phyloP scores from a whole-genome alignment of 371 early-diverging fungal genomes.

The Mortierella sp. region DNA sequence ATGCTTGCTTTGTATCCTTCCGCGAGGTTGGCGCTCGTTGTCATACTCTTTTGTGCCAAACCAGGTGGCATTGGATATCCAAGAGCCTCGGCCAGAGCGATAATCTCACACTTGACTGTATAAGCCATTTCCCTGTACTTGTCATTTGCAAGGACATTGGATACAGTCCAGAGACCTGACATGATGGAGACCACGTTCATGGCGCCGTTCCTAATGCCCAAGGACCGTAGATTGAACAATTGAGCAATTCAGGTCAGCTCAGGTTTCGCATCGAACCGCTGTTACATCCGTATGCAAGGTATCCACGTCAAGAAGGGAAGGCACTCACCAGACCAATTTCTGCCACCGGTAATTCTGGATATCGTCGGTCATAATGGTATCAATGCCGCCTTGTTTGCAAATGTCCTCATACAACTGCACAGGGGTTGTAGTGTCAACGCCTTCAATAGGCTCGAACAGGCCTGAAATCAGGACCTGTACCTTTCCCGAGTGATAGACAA shows the following conservation, averaged over 20 bases:
- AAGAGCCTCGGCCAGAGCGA: constrained; percentile 62
- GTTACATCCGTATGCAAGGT: no score
- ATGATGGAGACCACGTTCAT: constrained; percentile 81
- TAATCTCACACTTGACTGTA: constrained; percentile 71
- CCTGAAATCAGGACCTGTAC: constrained; percentile 55
- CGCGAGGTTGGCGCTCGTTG: constrained; percentile 59
- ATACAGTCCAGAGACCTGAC: constrained; percentile 71
- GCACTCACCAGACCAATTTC: constrained; percentile 81
- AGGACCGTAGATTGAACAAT: not conserved
- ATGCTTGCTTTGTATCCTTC: constrained; percentile 73
- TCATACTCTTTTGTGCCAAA: constrained; percentile 59
- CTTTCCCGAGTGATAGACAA: constrained; percentile 60
- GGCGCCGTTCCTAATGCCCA: constrained; percentile 70
- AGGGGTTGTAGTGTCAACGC: constrained; percentile 22
- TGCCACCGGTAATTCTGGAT: constrained; percentile 83
- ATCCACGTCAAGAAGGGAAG: no score
- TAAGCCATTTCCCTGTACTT: constrained; percentile 60
- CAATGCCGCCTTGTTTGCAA: constrained; percentile 63
- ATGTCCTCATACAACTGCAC: constrained; percentile 20
- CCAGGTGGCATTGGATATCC: constrained; percentile 60
- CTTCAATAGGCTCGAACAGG: constrained; percentile 44
- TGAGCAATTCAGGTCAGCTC: not conserved
- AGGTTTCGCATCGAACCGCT: no score
- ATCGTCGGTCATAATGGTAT: constrained; percentile 60
- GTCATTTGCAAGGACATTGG: constrained; percentile 65